These are phyloP conservation scores for Fusarium mundagurra DNA, from an alignment of 2,329 filamentous ascomycete genomes.

Conservation along the genomic window DNA sequence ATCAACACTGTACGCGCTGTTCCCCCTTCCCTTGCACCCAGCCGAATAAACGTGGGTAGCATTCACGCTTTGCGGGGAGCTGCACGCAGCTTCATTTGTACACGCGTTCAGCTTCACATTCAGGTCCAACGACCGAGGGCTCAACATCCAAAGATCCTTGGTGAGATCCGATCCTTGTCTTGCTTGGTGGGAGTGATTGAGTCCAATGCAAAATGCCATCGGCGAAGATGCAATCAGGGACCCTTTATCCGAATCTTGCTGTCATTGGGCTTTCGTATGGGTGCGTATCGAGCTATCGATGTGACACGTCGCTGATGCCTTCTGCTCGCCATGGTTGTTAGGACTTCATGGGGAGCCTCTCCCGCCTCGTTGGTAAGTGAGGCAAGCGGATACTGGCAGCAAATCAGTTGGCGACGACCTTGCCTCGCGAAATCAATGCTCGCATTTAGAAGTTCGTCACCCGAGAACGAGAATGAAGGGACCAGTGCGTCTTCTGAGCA, in stretches of 20 bases:
- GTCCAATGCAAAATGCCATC: not conserved
- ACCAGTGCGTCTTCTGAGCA: not conserved
- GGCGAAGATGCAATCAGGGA: not conserved
- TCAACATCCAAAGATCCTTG: not conserved
- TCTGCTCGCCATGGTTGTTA: not conserved
- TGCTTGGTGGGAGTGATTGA: not conserved
- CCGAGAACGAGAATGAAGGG: not conserved
- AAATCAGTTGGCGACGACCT: not conserved
- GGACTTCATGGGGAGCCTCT: not conserved
- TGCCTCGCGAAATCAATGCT: not conserved
- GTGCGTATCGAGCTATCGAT: fast-evolving
- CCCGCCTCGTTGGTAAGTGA: not conserved
- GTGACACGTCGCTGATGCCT: not conserved
- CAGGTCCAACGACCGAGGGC: not conserved
- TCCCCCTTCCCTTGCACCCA: not conserved
- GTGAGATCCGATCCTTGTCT: not conserved
- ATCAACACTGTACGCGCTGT: not conserved
- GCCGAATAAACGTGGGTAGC: not conserved
- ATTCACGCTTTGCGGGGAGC: not conserved
- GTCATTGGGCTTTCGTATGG: no score
- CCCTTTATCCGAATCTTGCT: not conserved
- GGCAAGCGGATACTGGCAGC: not conserved
- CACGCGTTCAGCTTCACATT: not conserved
- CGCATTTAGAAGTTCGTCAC: not conserved
- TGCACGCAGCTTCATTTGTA: not conserved